Base-by-base conservation (phyloP, 768 basidiomycete species). In the Phylloporus sp. region DNA sequence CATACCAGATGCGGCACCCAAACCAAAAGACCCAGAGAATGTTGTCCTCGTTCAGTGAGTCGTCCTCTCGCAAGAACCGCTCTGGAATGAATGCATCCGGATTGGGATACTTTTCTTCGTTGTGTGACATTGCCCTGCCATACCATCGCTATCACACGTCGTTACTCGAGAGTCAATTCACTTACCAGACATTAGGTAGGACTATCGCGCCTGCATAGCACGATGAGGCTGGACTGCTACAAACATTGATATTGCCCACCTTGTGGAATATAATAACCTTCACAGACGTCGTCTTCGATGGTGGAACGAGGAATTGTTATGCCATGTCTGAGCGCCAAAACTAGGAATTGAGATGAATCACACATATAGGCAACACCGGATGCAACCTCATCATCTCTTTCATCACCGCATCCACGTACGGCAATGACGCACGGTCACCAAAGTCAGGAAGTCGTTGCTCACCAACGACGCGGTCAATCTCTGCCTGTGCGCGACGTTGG, bases 301-400 rank as follows among this genome's bases (percentile, higher is more conserved):
- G 69, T 66, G 21, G 61, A 58, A 49, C 75, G 76, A 13, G 73
- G 72, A 14, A 76, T 52, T 23, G 70, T 74, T 75, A 31, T 9
- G 22, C 3, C 5, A 22, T 13, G 4, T 49, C 8, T 50, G 33
- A 1, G 9, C 6, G 4, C 20, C 10, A 5, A 7, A 13, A n/a
- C 18, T 14, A 0, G 23, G 10, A n/a, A 8, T 14, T 6, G 32
- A 31, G 13, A 36, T n/a, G 4, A 9, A 23, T 28, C 51, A 8
- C 32, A 65, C 68, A 59, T n/a, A n/a, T n/a, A n/a, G n/a, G n/a
- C n/a, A n/a, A n/a, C 9, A 66, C 55, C 7, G 58, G 52, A 20
- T 54, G 51, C 62, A 59, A 61, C 39, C 71, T 50, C 48, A 69
- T 39, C 17, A 58, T 54, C 44, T 72, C 71, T 27, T 59, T 58